Evolutionary conservation across 495 filamentous ascomycete genomes (phyloP).

Genomic region (Venustampulla echinocandica): DNA sequence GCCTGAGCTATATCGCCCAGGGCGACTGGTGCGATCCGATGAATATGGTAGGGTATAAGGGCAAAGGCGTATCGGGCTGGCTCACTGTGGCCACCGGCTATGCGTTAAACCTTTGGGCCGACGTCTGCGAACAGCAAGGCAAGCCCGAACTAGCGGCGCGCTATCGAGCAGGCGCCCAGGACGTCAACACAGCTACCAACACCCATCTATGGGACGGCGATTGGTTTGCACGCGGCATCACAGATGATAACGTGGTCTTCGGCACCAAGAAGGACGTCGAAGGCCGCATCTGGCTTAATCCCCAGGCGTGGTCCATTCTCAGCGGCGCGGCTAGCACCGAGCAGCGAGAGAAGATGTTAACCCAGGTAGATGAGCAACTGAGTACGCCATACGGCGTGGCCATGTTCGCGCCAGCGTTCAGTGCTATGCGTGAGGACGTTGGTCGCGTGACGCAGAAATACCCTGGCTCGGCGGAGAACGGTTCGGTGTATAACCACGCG

Average conservation of each 20-base stretch:
- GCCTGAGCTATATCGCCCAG: conserved; percentile 47
- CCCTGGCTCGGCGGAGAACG: conserved; percentile 47
- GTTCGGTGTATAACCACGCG: conserved; percentile 49
- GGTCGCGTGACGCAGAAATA: conserved; percentile 51
- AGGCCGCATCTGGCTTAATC: conserved; percentile 50
- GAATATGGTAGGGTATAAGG: conserved; percentile 52
- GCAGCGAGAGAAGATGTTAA: conserved; percentile 37
- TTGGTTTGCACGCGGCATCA: conserved; percentile 50
- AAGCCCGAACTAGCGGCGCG: conserved; percentile 28
- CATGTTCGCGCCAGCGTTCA: conserved; percentile 47
- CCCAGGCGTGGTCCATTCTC: conserved; percentile 45
- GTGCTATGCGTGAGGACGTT: conserved; percentile 48
- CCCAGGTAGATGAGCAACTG: conserved; percentile 40
- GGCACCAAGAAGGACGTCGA: conserved; percentile 40
- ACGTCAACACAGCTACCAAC: conserved; percentile 43
- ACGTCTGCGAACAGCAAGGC: conserved; percentile 39
- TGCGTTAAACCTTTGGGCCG: conserved; percentile 41
- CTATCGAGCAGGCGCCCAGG: conserved; percentile 36
- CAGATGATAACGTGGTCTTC: conserved; percentile 43
- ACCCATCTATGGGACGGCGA: conserved; percentile 45
- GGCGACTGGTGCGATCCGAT: conserved; percentile 53
- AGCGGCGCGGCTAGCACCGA: conserved; percentile 37
- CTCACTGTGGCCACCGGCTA: conserved; percentile 45
- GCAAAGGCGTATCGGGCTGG: conserved; percentile 48
- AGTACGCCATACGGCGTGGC: conserved; percentile 42